These are phyloP conservation scores for Aspergillus pseudoviridinutans DNA, from an alignment of 2,329 filamentous ascomycete genomes.

Conservation along the genomic window DNA sequence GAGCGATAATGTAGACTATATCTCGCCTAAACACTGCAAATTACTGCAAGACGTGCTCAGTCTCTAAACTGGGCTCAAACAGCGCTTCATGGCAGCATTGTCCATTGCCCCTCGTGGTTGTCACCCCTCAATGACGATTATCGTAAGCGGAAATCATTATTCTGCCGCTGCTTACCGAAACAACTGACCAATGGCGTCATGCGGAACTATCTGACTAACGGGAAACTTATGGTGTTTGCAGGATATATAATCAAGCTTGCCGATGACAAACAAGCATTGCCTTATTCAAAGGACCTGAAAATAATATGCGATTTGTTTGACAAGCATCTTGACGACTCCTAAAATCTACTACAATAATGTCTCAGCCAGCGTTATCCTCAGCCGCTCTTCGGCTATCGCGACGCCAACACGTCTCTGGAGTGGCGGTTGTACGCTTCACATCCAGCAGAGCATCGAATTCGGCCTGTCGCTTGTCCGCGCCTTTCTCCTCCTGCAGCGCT, in stretches of 20 bases:
- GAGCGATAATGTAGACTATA: not conserved
- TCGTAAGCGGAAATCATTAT: slow-evolving; percentile 18
- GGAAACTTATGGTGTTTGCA: slow-evolving; percentile 14
- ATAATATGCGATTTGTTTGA: not conserved
- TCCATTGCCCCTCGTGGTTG: not conserved
- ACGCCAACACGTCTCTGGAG: slow-evolving; percentile 3
- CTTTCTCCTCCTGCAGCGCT: slow-evolving; percentile 19
- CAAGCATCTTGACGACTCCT: not conserved
- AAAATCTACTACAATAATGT: slow-evolving; percentile 21
- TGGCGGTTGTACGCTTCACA: slow-evolving; percentile 18
- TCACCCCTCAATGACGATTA: slow-evolving; percentile 9
- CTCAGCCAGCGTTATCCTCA: slow-evolving; percentile 24
- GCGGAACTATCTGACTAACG: slow-evolving; percentile 27
- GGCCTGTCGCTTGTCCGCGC: slow-evolving; percentile 25
- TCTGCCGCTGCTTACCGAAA: slow-evolving; percentile 25
- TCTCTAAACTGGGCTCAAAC: not conserved
- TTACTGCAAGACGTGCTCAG: not conserved
- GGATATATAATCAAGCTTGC: slow-evolving; percentile 20
- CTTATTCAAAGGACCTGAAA: not conserved
- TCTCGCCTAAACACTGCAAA: not conserved
- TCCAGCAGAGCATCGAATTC: slow-evolving; percentile 14
- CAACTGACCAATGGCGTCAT: slow-evolving; percentile 26
- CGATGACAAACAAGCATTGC: not conserved
- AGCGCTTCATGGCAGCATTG: not conserved
- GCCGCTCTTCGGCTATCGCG: slow-evolving; percentile 23